Evolutionary conservation across 805 yeast species (phyloP).

Genomic region (Metschnikowia lachancei): DNA sequence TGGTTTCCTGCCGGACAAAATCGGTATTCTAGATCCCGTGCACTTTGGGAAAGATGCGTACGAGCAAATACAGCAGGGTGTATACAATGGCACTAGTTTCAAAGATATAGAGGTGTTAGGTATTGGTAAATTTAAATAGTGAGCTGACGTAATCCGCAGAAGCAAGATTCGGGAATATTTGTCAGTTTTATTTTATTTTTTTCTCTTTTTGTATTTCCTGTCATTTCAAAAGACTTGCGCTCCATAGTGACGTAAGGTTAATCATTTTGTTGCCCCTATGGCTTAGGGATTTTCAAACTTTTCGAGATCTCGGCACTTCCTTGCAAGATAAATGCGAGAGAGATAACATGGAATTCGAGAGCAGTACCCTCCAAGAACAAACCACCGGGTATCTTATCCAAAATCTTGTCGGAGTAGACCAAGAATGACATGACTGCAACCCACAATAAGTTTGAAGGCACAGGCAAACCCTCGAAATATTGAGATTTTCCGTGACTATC

Average conservation of each 20-base stretch:
- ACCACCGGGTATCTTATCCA: slow-evolving; percentile 65
- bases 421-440: slow-evolving; percentile 71
- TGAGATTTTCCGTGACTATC: slow-evolving; percentile 82
- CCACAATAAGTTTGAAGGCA: slow-evolving; percentile 79
- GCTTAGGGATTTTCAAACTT: slow-evolving; percentile 87
- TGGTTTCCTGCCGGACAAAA: slow-evolving; percentile 22
- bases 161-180: background rate
- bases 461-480: slow-evolving; percentile 95
- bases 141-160: background rate
- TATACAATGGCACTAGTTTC: slow-evolving; percentile 24
- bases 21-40: slow-evolving; percentile 41
- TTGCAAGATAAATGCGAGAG: slow-evolving; percentile 62
- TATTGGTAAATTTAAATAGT: slow-evolving; percentile 1
- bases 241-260: background rate
- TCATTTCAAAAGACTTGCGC: background rate
- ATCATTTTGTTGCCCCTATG: slow-evolving; percentile 31
- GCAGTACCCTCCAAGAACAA: slow-evolving; percentile 49
- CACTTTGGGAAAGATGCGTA: slow-evolving; percentile 31
- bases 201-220: background rate
- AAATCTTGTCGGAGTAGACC: slow-evolving; percentile 51
- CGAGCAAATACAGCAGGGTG: slow-evolving; percentile 28
- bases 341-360: slow-evolving; percentile 73
- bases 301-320: slow-evolving; percentile 93
- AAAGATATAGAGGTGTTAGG: slow-evolving; percentile 21
- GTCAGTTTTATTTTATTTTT: background rate